These are phyloP conservation scores for Middelhovenomyces tepae DNA, from an alignment of 805 yeast genomes.

Conservation along the genomic window DNA sequence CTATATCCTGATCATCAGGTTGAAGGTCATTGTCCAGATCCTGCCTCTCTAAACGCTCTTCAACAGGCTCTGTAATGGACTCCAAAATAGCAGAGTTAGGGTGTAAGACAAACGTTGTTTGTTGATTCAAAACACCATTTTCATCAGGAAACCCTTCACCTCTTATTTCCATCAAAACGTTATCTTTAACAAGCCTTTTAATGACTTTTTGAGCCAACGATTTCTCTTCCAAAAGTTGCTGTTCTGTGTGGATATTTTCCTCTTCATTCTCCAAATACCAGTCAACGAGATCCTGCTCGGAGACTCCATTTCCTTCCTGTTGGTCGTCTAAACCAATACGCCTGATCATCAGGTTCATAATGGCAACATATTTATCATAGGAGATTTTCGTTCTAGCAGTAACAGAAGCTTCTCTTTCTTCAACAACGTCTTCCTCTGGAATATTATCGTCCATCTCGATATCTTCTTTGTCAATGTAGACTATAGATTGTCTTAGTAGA, in stretches of 20 bases:
- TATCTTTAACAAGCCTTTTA: slow-evolving; percentile 73
- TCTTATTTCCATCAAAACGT: slow-evolving; percentile 63
- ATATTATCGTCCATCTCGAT: slow-evolving; percentile 72
- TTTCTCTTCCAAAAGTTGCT: slow-evolving; percentile 61
- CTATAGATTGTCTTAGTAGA: slow-evolving; percentile 79
- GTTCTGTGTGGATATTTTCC: slow-evolving; percentile 58
- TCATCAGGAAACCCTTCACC: slow-evolving; percentile 35
- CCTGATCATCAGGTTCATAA: slow-evolving; percentile 71
- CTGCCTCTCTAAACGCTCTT: too few relatives aligned
- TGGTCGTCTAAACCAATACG: slow-evolving; percentile 48
- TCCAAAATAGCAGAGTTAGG: slow-evolving; percentile 22
- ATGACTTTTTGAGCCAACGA: slow-evolving; percentile 70
- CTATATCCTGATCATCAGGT: too few relatives aligned
- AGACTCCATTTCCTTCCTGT: slow-evolving; percentile 47
- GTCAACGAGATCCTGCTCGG: slow-evolving; percentile 60
- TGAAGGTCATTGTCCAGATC: too few relatives aligned
- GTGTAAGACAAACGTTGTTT: slow-evolving; percentile 24
- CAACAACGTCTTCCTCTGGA: slow-evolving; percentile 24
- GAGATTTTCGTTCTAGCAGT: slow-evolving; percentile 46
- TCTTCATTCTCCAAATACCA: slow-evolving; percentile 75
- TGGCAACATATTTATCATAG: slow-evolving; percentile 77
- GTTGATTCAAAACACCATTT: slow-evolving; percentile 21
- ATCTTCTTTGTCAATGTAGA: slow-evolving; percentile 90
- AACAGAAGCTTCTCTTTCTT: slow-evolving; percentile 10
- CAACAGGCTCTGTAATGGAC: not conserved